phyloP scores from a whole-genome alignment of 441 rosid species.

The Adansonia rubrostipa region DNA sequence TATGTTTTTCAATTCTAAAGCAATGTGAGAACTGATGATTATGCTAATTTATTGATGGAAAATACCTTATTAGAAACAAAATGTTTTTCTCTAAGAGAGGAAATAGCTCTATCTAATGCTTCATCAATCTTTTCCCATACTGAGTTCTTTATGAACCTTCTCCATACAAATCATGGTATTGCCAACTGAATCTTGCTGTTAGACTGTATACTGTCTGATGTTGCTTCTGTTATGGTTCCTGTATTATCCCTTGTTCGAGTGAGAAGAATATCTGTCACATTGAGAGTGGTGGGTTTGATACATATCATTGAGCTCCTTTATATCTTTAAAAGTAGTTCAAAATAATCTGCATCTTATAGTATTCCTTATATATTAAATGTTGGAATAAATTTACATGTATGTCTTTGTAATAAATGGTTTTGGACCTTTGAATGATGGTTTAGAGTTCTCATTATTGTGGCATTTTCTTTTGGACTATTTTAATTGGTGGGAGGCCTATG shows the following conservation, averaged over 20 bases:
- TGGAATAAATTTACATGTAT: not conserved
- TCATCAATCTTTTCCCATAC: not conserved
- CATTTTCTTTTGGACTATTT: not conserved
- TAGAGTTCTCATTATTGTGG: not conserved
- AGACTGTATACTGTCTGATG: not conserved
- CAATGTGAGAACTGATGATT: not conserved
- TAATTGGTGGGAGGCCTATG: not conserved
- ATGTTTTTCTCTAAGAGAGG: not conserved
- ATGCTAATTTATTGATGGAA: not conserved
- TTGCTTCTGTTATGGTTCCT: not conserved
- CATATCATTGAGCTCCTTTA: not conserved
- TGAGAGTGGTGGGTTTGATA: constrained; percentile 9
- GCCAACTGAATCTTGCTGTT: not conserved
- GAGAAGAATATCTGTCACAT: not conserved
- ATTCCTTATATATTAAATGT: not conserved
- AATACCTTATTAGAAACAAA: constrained; percentile 7
- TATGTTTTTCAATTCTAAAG: not conserved
- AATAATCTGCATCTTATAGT: not conserved
- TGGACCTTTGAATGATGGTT: not conserved
- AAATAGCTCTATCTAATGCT: not conserved
- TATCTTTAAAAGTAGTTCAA: not conserved
- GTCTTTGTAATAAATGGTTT: not conserved
- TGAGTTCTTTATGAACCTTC: not conserved
- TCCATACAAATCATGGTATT: not conserved
- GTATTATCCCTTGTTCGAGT: not conserved